Percentiles rank a stretch among this genome's conserved stretches.
These are phyloP conservation scores for Lasiosphaeriaceae sp. DNA, from an alignment of 495 filamentous ascomycete species.

Conservation along the genomic window DNA sequence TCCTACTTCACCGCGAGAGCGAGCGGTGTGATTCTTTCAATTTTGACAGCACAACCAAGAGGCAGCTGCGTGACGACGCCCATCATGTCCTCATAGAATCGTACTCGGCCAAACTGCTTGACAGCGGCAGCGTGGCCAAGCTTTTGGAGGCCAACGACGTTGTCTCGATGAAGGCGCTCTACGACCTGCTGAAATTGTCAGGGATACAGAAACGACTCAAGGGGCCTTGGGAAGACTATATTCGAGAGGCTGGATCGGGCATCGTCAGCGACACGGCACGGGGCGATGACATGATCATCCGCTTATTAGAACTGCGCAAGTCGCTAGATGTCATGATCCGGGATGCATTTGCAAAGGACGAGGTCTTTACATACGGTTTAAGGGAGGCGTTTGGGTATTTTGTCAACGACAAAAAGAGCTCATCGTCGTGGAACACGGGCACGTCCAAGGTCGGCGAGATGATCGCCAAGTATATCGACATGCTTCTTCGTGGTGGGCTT, in stretches of 20 bases:
- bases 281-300: slow-evolving; percentile 80
- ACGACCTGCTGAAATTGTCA: slow-evolving; percentile 64
- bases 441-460: slow-evolving; percentile 96
- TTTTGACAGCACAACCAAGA: slow-evolving; percentile 76
- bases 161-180: slow-evolving; percentile 68
- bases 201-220: slow-evolving; percentile 62
- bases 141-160: slow-evolving; percentile 65
- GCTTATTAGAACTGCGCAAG: slow-evolving; percentile 77
- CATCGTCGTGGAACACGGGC: slow-evolving; percentile 65
- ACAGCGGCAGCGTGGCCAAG: slow-evolving; percentile 57
- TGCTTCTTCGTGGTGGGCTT: slow-evolving; percentile 78
- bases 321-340: slow-evolving; percentile 70
- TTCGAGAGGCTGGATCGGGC: slow-evolving; percentile 64
- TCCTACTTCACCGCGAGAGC: slow-evolving; percentile 65
- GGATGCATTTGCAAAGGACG: slow-evolving; percentile 68
- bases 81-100: slow-evolving; percentile 62
- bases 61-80: slow-evolving; percentile 65
- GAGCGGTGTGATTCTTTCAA: slow-evolving; percentile 71
- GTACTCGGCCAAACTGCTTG: slow-evolving; percentile 59
- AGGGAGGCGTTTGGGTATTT: slow-evolving; percentile 82
- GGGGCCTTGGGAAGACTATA: slow-evolving; percentile 71
- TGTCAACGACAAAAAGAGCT: slow-evolving; percentile 79
- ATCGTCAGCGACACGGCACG: slow-evolving; percentile 79
- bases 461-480: slow-evolving; percentile 96
- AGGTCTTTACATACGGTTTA: slow-evolving; percentile 67